A percentile compares a stretch with the other conserved stretches of the same genome.
Evolutionary conservation across 306 rosid species (phyloP).

Genomic region (Cucumis hystrix): DNA sequence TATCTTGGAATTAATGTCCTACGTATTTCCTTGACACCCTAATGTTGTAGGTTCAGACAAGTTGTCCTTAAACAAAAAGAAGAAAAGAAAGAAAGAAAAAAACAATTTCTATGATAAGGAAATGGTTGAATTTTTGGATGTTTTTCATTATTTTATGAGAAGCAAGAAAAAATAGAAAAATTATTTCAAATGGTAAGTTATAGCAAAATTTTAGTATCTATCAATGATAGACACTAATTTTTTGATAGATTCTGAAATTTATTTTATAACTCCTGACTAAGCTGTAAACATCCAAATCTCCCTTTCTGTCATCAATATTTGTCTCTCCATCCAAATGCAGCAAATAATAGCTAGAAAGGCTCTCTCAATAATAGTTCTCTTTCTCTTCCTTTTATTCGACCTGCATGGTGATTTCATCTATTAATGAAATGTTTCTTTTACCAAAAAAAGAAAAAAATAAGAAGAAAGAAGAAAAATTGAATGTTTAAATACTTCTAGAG

Average conservation of each 20-base stretch:
- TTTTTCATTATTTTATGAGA: neutral
- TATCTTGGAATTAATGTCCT: too few species aligned
- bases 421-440: too few species aligned
- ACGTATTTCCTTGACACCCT: too few species aligned
- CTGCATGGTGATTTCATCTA: neutral
- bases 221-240: too few species aligned
- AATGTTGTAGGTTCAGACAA: too few species aligned
- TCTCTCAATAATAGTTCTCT: neutral
- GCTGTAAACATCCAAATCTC: neutral
- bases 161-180: neutral
- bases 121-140: neutral
- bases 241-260: too few species aligned
- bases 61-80: too few species aligned
- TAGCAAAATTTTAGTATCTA: too few species aligned
- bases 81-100: too few species aligned
- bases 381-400: neutral
- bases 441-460: too few species aligned
- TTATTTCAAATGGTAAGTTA: too few species aligned
- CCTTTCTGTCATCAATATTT: neutral
- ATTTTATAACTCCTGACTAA: neutral
- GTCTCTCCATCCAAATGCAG: neutral
- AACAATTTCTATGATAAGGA: neutral
- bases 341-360: neutral
- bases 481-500: neutral
- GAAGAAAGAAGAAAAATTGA: neutral